These are phyloP conservation scores for Graphilbum sp. DNA, from an alignment of 2,329 filamentous ascomycete genomes.

Conservation along the genomic window DNA sequence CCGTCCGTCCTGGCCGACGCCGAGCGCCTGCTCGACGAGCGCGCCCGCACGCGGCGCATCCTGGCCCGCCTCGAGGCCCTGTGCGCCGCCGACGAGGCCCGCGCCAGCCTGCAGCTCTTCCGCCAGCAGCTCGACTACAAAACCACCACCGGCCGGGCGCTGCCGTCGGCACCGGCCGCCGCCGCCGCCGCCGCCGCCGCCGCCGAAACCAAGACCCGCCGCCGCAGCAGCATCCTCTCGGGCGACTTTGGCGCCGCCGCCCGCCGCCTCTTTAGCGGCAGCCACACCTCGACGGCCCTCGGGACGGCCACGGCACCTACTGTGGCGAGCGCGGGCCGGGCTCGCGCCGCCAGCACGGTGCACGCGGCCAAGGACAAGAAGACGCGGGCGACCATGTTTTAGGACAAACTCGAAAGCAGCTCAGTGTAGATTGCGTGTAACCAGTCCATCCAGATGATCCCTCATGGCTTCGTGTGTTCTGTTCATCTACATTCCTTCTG, in stretches of 20 bases:
- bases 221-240: not conserved
- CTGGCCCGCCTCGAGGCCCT: conserved; percentile 29
- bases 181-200: not conserved
- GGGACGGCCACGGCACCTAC: too few species aligned
- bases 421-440: too few species aligned
- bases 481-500: too few species aligned
- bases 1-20: not conserved
- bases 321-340: too few species aligned
- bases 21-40: conserved; percentile 19
- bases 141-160: conserved; percentile 15
- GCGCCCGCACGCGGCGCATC: conserved; percentile 24
- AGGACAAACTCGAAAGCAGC: too few species aligned
- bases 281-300: too few species aligned
- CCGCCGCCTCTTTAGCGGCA: not conserved
- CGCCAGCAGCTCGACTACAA: conserved; percentile 31
- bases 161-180: conserved; percentile 19
- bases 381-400: too few species aligned
- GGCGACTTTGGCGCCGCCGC: not conserved
- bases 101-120: conserved; percentile 29
- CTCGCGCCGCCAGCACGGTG: too few species aligned
- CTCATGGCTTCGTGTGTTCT: too few species aligned
- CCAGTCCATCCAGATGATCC: too few species aligned
- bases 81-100: conserved; percentile 31
- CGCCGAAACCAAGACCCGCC: not conserved
- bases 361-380: too few species aligned